phyloP scores from a whole-genome alignment of 176 grass and related monocot species.

The Rhynchospora pubera region DNA sequence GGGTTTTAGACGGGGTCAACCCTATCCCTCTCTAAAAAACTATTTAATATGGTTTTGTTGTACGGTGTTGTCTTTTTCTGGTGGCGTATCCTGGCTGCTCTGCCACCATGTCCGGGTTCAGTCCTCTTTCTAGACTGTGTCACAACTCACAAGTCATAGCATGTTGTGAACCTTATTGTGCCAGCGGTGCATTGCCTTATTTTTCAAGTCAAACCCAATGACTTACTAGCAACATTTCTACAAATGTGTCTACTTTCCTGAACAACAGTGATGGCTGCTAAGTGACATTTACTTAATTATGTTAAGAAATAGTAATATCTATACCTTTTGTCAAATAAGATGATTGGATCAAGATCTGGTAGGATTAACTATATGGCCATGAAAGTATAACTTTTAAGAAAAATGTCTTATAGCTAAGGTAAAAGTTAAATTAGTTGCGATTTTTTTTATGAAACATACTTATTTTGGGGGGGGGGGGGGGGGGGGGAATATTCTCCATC shows the following conservation, averaged over 20 bases:
- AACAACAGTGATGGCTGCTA: neutral
- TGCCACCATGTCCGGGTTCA: neutral
- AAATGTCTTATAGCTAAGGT: neutral
- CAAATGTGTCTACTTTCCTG: neutral
- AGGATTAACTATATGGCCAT: neutral
- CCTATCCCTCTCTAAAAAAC: neutral
- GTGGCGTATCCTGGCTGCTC: constrained; percentile 11
- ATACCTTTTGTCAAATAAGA: no score
- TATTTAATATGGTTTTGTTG: neutral
- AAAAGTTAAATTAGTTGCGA: no score
- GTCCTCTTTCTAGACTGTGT: neutral
- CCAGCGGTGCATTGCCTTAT: neutral
- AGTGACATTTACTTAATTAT: neutral
- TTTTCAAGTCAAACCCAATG: neutral
- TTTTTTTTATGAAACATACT: neutral
- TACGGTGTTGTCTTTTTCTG: constrained; percentile 17
- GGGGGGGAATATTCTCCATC: neutral
- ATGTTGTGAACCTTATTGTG: neutral
- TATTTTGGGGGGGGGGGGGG: neutral
- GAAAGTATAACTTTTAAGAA: neutral
- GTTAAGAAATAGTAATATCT: no score
- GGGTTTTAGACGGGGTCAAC: neutral
- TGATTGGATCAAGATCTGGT: neutral
- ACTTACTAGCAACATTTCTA: neutral
- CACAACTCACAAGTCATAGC: neutral